Evolutionary conservation across 768 basidiomycete species (phyloP).

Genomic region (Rhizopogon vesiculosus): DNA sequence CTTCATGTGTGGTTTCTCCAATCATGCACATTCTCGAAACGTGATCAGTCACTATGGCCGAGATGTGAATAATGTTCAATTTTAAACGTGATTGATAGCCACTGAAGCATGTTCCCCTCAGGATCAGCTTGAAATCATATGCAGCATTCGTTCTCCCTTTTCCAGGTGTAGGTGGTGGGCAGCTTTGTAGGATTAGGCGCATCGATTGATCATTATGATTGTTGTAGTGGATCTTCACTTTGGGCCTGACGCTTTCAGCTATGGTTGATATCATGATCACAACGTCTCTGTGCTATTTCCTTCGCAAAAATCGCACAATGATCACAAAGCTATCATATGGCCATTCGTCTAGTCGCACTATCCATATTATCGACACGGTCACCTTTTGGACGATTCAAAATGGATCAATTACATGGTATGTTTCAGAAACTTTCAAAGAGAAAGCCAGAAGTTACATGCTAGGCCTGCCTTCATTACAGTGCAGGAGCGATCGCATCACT

Average conservation of each 20-base stretch:
- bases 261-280: constrained; percentile 44
- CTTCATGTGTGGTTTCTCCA: not conserved
- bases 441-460: not conserved
- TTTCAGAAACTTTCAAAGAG: no score
- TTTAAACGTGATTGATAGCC: not conserved
- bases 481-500: constrained; percentile 12
- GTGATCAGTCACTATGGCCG: constrained; percentile 11
- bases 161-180: constrained; percentile 7
- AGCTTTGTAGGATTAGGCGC: constrained; percentile 6
- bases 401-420: constrained; percentile 17
- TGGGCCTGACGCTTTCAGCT: constrained; percentile 41
- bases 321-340: constrained; percentile 25
- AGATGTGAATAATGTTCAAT: constrained; percentile 11
- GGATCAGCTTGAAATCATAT: constrained; percentile 9
- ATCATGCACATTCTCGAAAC: constrained; percentile 2
- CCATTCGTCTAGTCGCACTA: constrained; percentile 5
- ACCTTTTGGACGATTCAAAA: constrained; percentile 18
- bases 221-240: constrained; percentile 40
- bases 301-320: constrained; percentile 34
- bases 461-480: constrained; percentile 4
- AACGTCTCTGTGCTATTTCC: constrained; percentile 33
- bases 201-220: not conserved
- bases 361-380: constrained; percentile 15
- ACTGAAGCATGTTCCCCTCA: not conserved
- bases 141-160: constrained; percentile 5